phyloP scores from a whole-genome alignment of 768 basidiomycete genomes.

The Lactarius evosmus region DNA sequence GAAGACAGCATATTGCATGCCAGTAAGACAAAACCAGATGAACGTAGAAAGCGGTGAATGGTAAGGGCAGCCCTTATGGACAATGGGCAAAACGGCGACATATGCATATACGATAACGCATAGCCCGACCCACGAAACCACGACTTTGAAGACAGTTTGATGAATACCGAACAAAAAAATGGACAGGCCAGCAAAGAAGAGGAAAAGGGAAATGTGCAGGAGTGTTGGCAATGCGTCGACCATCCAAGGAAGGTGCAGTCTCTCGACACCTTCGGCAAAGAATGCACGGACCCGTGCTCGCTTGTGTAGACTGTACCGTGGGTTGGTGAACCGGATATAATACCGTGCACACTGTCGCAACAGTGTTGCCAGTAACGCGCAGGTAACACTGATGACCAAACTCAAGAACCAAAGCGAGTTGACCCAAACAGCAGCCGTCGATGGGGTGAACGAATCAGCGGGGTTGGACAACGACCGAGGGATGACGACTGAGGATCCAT shows the following conservation, averaged over 20 bases:
- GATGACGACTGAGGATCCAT: neutral
- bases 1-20: neutral
- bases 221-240: conserved; percentile 14
- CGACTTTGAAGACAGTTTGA: neutral
- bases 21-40: neutral
- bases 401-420: conserved; percentile 20
- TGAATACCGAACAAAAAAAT: conserved; percentile 18
- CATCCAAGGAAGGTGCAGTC: neutral
- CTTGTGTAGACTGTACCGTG: conserved; percentile 2
- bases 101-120: neutral
- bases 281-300: conserved; percentile 8
- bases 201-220: conserved; percentile 20
- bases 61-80: neutral
- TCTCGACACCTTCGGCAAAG: conserved; percentile 9
- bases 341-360: conserved; percentile 13
- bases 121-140: neutral
- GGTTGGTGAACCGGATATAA: conserved; percentile 1
- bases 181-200: conserved; percentile 22
- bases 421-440: conserved; percentile 8
- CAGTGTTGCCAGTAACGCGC: conserved; percentile 13
- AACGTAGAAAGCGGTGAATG: conserved; percentile 1
- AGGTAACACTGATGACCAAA: conserved; percentile 12
- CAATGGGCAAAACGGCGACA: neutral
- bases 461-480: neutral
- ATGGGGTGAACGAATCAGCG: neutral